Conservation (phyloP, 768 basidiomycete genomes). For the Clitopilus hobsonii region DNA sequence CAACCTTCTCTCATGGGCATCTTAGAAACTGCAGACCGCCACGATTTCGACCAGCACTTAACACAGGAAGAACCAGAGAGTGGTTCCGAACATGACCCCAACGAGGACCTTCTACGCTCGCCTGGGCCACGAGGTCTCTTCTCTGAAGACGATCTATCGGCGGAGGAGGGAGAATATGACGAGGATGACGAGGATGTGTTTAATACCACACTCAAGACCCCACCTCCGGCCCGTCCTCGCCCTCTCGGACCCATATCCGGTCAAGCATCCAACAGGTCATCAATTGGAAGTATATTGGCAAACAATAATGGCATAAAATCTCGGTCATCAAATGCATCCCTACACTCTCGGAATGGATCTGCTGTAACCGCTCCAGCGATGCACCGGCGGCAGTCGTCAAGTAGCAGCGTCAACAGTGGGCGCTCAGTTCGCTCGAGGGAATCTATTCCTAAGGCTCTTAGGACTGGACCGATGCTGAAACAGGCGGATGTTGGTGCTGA, state of each 20-base stretch:
- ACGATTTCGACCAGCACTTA: slow-evolving; percentile 73
- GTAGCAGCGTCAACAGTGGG: neutral
- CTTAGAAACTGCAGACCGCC: slow-evolving; percentile 33
- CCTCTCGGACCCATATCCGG: slow-evolving; percentile 7
- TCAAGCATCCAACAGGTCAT: slow-evolving; percentile 12
- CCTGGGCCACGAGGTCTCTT: slow-evolving; percentile 30
- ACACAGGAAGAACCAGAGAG: slow-evolving; percentile 53
- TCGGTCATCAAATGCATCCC: neutral
- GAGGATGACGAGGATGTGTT: slow-evolving; percentile 55
- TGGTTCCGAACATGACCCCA: slow-evolving; percentile 57
- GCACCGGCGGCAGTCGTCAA: neutral
- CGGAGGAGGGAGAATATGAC: slow-evolving; percentile 17
- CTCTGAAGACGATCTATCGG: slow-evolving; percentile 19
- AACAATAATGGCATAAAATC: neutral
- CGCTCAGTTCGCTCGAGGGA: neutral
- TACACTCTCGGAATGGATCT: neutral
- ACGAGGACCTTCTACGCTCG: slow-evolving; percentile 39
- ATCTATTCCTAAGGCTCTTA: neutral
- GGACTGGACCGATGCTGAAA: neutral
- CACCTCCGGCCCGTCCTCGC: slow-evolving; percentile 26
- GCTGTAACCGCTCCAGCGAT: neutral
- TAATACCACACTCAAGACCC: slow-evolving; percentile 64
- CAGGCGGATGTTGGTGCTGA: neutral
- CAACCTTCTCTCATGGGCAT: slow-evolving; percentile 22
- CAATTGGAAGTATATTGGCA: slow-evolving; percentile 16